Base-by-base conservation (phyloP, 257 asterid genomes). In the Rubia yunnanensis region DNA sequence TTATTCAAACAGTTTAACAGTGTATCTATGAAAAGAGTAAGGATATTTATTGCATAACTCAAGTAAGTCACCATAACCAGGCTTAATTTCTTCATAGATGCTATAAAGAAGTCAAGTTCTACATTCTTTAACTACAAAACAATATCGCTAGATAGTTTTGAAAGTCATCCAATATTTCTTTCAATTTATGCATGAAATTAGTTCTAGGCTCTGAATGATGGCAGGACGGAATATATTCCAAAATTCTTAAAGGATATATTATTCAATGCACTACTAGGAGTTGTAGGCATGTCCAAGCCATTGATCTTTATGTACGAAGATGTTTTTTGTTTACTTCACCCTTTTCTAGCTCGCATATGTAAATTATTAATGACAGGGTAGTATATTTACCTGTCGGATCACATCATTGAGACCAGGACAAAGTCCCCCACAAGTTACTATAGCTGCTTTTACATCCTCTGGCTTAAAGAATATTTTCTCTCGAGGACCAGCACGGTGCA, bases 371-470 rank as follows among this genome's bases (percentile, higher is more conserved):
- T n/a, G 18, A 46, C 38, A 48, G n/a, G 24, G 57, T 38, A 46
- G 34, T 59, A 59, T 15, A 73, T 44, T 56, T 81, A 90, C 95
- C 89, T 90, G 97, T 65, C 97, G 79, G 58, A 87, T 87, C 36
- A 90, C 97, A 85, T 90, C 95, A 76, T 90, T 90, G 62, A 90
- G 95, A 64, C 97, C 97, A 65, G 97, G 97, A 76, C 97, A 90
- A 80, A 90, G 97, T 53, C 97, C 97, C 31, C 97, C 97, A 83
- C 97, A 90, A 50, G 97, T 90, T 57, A 90, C 90, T 68, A 88
- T 85, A 35, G 97, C 97, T 69, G 97, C 95, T 79, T 88, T 90
- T 49, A 90, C 97, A 66, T 85, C 87, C 76, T 90, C 96, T 57
- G 95, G 96, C 80, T 83, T 87, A 77, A 78, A 90, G 75, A 80